phyloP scores from a whole-genome alignment of 176 grass and related monocot genomes.

The Themeda triandra region DNA sequence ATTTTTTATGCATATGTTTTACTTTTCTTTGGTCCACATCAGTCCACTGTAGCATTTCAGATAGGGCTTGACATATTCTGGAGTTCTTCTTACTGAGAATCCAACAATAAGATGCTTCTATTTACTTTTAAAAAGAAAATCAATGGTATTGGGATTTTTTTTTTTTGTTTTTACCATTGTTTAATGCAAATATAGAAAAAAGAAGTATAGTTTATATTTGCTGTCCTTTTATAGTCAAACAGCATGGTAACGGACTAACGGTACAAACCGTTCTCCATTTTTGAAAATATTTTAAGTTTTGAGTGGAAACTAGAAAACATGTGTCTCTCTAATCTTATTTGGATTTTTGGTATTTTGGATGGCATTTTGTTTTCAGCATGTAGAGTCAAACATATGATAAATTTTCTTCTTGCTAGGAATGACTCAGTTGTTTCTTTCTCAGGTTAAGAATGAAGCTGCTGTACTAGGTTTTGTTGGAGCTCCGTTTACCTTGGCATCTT shows the following conservation, averaged over 20 bases:
- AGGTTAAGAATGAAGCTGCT: constrained; percentile 95
- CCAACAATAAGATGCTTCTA: neutral
- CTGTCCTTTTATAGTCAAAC: neutral
- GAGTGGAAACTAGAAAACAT: neutral
- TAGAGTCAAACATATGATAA: neutral
- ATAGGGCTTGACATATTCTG: neutral
- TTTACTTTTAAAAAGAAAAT: neutral
- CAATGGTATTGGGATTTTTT: neutral
- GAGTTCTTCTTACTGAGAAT: neutral
- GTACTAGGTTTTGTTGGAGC: constrained; percentile 98
- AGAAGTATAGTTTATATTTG: neutral
- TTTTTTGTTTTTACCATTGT: neutral
- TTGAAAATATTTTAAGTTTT: neutral
- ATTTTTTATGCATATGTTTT: neutral
- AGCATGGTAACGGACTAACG: too few relatives aligned
- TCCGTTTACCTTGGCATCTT: constrained; percentile 94
- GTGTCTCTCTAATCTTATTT: neutral
- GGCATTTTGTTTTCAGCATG: neutral
- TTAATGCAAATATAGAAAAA: neutral
- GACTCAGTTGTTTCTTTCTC: constrained; percentile 29
- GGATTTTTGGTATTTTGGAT: neutral
- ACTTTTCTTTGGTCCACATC: neutral
- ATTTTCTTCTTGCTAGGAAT: neutral
- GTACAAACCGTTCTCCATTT: too few relatives aligned
- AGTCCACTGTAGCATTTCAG: neutral